Evolutionary conservation across 805 yeast species (phyloP).

Genomic region (Monosporozyma yasuniensis): DNA sequence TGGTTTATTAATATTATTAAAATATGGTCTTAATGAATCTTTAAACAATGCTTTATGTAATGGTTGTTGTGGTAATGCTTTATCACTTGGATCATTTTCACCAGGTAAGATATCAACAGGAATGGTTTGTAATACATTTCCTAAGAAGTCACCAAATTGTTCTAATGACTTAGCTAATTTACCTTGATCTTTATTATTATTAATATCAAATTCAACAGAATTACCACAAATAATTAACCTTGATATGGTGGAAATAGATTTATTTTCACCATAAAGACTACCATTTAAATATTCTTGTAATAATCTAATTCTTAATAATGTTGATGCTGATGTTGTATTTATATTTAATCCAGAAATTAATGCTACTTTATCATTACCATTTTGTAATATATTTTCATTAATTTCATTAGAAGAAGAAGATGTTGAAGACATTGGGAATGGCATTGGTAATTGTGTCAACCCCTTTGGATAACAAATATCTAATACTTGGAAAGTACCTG

Average conservation of each 20-base stretch:
- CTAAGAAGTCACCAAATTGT: constrained; percentile 49
- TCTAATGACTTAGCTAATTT: constrained; percentile 45
- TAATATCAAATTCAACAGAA: constrained; percentile 36
- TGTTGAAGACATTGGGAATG: constrained; percentile 10
- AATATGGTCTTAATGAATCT: constrained; percentile 32
- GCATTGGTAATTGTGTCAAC: constrained; percentile 43
- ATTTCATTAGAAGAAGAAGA: too few relatives aligned
- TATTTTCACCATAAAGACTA: constrained; percentile 39
- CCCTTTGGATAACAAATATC: constrained; percentile 68
- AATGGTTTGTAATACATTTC: constrained; percentile 46
- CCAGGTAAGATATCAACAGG: constrained; percentile 85
- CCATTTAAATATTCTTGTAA: constrained; percentile 67
- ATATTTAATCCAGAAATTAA: constrained; percentile 70
- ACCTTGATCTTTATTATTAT: constrained; percentile 39
- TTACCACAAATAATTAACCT: constrained; percentile 68
- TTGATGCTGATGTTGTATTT: constrained; percentile 35
- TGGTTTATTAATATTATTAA: constrained; percentile 34
- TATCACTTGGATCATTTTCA: constrained; percentile 71
- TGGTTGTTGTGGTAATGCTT: constrained; percentile 82
- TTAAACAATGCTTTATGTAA: constrained; percentile 69
- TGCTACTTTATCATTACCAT: constrained; percentile 41
- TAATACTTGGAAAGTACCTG: constrained; percentile 77
- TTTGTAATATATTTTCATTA: not conserved
- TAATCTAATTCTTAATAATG: constrained; percentile 41
- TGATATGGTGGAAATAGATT: constrained; percentile 31